These are phyloP conservation scores for Rhizopus microsporus DNA, from an alignment of 371 early-diverging fungal genomes.

Conservation along the genomic window DNA sequence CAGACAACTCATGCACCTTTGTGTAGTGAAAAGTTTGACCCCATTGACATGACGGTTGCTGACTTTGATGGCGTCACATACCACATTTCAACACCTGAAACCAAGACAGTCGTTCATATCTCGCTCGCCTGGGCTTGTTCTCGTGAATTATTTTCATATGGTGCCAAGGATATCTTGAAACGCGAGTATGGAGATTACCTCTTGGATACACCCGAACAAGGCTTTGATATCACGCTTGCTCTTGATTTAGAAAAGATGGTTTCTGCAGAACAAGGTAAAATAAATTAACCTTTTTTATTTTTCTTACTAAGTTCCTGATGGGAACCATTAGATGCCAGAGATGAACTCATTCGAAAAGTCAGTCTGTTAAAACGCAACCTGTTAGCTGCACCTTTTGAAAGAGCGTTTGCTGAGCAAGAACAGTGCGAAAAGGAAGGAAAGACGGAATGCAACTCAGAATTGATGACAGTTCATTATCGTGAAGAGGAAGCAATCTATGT, in stretches of 20 bases:
- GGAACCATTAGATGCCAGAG: constrained; percentile 45
- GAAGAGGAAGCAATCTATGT: constrained; percentile 92
- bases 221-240: constrained; percentile 82
- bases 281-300: constrained; percentile 3
- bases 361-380: constrained; percentile 90
- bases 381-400: constrained; percentile 92
- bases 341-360: constrained; percentile 75
- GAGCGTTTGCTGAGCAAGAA: constrained; percentile 84
- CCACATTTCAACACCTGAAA: constrained; percentile 76
- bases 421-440: constrained; percentile 71
- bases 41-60: constrained; percentile 80
- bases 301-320: not conserved
- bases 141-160: constrained; percentile 75
- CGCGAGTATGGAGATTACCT: constrained; percentile 81
- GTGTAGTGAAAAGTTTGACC: constrained; percentile 76
- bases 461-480: constrained; percentile 93
- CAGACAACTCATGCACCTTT: constrained; percentile 3
- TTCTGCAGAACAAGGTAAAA: constrained; percentile 67
- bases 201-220: constrained; percentile 63
- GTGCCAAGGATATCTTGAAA: constrained; percentile 77
- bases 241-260: constrained; percentile 76
- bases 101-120: constrained; percentile 69
- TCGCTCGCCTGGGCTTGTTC: constrained; percentile 87
- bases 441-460: constrained; percentile 55
- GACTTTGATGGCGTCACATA: constrained; percentile 97